Conservation (phyloP, 2,329 filamentous ascomycete genomes). For the Myriosclerotinia scirpicola region DNA sequence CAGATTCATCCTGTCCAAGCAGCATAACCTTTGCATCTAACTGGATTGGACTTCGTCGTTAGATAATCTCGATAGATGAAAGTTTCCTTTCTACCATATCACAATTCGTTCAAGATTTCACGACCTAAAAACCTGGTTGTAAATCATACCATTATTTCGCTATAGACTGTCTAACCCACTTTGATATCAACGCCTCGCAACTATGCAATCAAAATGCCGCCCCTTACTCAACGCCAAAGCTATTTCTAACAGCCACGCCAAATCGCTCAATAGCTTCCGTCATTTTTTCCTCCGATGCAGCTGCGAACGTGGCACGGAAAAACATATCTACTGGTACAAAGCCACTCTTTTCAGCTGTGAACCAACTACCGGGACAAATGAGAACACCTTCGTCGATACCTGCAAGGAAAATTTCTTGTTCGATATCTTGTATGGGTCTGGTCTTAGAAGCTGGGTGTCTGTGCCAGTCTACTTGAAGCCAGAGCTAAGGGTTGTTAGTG, state of each 20-base stretch:
- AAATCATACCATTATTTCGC: conserved; percentile 3
- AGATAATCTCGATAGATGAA: background rate
- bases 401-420: conserved; percentile 81
- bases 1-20: background rate
- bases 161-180: conserved; percentile 14
- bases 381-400: conserved; percentile 77
- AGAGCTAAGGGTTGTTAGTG: conserved; percentile 52
- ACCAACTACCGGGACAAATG: conserved; percentile 86
- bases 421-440: conserved; percentile 63
- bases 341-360: conserved; percentile 68
- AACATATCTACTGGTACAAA: conserved; percentile 57
- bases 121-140: background rate
- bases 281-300: conserved; percentile 71
- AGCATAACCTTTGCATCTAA: background rate
- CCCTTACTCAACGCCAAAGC: conserved; percentile 47
- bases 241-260: conserved; percentile 67
- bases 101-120: background rate
- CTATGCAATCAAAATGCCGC: background rate
- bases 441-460: conserved; percentile 61
- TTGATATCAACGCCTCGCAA: conserved; percentile 14
- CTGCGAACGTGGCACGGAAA: conserved; percentile 87
- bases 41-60: background rate
- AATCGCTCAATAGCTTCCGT: conserved; percentile 71
- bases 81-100: background rate
- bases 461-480: conserved; percentile 67